Evolutionary conservation across 257 asterid species (phyloP), one percentile per base, ranked within the genome.

Genomic region (Solanum tacnaense): DNA sequence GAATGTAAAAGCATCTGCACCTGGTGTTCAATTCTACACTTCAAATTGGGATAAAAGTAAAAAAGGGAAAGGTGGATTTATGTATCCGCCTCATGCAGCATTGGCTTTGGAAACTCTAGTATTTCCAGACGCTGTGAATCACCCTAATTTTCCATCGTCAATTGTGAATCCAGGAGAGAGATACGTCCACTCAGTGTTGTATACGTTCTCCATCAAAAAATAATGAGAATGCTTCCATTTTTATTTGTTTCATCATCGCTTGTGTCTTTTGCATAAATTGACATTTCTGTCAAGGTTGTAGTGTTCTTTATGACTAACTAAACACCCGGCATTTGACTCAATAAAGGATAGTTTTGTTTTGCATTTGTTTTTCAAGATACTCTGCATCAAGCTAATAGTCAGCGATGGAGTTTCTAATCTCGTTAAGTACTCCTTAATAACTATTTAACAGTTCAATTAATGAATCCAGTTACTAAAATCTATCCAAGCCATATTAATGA

Each of bases 71-170:
- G 88, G 87, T 41, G 91, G 89, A 39, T 27, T 36, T 13, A 31
- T 83, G 18, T 89, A 83, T 62, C 82, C 36, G 23, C 75, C 86
- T 73, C 70, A 84, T 20, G 27, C 88, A 9, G 91, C 88, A 12
- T 73, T 83, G 62, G 15, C 67, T 84, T 84, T 89, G 84, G 99
- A 97, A 91, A 97, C 98, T 65, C 99, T 94, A 62, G 98, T 98
- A 2, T 97, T 97, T 72, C 98, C 98, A 0, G 98, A 97, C 58
- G 87, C 98, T 0, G 98, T 95, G 39, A 97, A 97, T 90, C 98
- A 94, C 25, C 96, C 95, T 0, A 92, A 87, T 52, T 97, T 97
- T 60, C 98, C 99, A 2, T 93, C 98, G 0, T 89, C 87, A 90
- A 92, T 94, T 83, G 93, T 97, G 70, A 75, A 82, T 70, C 92